Evolutionary conservation across 768 basidiomycete species (phyloP).

Genomic region (Dioszegia aurantiaca): DNA sequence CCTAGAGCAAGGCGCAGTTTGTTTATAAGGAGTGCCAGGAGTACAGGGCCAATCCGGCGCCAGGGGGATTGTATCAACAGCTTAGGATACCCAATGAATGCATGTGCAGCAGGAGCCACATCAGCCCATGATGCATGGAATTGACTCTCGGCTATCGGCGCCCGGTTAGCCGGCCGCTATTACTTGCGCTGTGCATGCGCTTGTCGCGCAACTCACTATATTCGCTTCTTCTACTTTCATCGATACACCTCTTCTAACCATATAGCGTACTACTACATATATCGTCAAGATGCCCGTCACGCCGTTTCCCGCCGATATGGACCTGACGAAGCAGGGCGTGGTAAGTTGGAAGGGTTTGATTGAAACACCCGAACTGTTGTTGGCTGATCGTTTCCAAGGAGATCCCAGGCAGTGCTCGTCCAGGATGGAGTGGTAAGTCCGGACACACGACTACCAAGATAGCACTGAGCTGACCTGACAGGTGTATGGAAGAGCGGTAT

Average conservation of each 20-base stretch:
- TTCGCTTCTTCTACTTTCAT: no score
- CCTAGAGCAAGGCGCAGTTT: neutral
- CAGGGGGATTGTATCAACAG: neutral
- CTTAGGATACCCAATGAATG: no score
- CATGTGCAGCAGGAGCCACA: no score
- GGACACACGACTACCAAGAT: no score
- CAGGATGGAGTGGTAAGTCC: slow-evolving; percentile 39
- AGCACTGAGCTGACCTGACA: slow-evolving; percentile 1
- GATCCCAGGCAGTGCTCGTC: slow-evolving; percentile 23
- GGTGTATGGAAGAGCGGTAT: slow-evolving; percentile 35
- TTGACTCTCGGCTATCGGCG: neutral
- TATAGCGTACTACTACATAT: neutral
- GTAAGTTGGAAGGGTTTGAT: slow-evolving; percentile 26
- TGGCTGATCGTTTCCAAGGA: slow-evolving; percentile 18
- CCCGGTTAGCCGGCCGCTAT: slow-evolving; percentile 5
- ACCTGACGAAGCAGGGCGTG: slow-evolving; percentile 39
- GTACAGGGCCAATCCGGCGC: no score
- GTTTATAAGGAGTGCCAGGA: neutral
- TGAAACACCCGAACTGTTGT: neutral
- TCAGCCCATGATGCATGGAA: no score
- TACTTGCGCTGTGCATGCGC: no score
- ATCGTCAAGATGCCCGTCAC: slow-evolving; percentile 19
- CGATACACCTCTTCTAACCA: neutral
- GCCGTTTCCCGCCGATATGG: slow-evolving; percentile 34
- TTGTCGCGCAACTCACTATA: no score